phyloP scores from a whole-genome alignment of 2,329 filamentous ascomycete species.

The Tolypocladium cylindrosporum region DNA sequence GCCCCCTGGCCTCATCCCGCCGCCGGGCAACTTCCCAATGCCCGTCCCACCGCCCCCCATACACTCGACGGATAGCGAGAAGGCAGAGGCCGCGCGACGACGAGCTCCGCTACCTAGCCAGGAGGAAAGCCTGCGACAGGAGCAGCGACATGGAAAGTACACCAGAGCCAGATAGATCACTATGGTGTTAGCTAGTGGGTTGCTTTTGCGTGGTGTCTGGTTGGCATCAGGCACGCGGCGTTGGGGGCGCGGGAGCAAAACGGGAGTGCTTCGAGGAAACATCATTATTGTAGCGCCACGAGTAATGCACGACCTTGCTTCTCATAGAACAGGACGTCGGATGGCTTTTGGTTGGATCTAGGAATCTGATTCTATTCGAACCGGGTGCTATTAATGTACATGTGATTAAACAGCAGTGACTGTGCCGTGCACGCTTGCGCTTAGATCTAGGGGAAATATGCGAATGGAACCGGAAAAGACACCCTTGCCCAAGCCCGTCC shows the following conservation, averaged over 20 bases:
- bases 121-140: conserved; percentile 68
- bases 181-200: not conserved
- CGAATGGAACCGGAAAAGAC: not conserved
- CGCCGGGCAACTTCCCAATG: conserved; percentile 24
- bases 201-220: not conserved
- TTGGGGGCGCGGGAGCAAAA: not conserved
- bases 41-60: conserved; percentile 28
- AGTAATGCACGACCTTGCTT: too few species aligned
- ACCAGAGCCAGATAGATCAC: conserved; percentile 30
- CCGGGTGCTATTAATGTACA: not conserved
- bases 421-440: conserved; percentile 46
- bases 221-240: not conserved
- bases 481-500: not conserved
- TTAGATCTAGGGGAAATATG: conserved; percentile 1
- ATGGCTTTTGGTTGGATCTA: not conserved
- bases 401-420: not conserved
- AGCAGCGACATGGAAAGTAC: conserved; percentile 59
- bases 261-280: not conserved
- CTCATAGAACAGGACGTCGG: not conserved
- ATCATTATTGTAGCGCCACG: not conserved
- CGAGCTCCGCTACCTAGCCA: conserved; percentile 73
- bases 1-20: conserved; percentile 35
- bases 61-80: conserved; percentile 21
- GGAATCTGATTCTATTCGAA: not conserved
- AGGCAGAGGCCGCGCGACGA: conserved; percentile 28